A percentile compares a stretch with the other conserved stretches of the same genome.
Conservation (phyloP, 192 early-diverging fungal species). For the Coemansia sp. region DNA sequence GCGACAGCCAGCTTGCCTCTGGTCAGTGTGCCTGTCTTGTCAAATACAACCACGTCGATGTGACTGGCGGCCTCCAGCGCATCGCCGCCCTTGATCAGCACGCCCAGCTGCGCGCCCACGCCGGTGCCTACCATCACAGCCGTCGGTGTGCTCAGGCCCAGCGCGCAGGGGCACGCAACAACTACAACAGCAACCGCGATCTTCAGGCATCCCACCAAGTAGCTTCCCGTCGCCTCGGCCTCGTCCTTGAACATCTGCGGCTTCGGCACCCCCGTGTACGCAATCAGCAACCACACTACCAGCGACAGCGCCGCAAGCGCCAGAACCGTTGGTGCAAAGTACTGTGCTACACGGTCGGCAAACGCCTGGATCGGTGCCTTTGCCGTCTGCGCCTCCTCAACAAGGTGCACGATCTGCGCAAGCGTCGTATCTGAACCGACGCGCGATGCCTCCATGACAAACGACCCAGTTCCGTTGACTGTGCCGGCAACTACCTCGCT, state of each 20-base stretch:
- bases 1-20: constrained; percentile 68
- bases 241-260: constrained; percentile 52
- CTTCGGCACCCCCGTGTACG: constrained; percentile 48
- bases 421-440: constrained; percentile 91
- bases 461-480: constrained; percentile 85
- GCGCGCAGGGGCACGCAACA: constrained; percentile 95
- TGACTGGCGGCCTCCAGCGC: constrained; percentile 78
- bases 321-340: constrained; percentile 90
- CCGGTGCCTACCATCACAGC: constrained; percentile 99
- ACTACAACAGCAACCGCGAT: constrained; percentile 93
- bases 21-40: constrained; percentile 98
- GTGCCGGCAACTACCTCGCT: constrained; percentile 87
- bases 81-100: constrained; percentile 94
- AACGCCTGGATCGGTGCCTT: constrained; percentile 95
- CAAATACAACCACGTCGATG: constrained; percentile 88
- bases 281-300: constrained; percentile 70
- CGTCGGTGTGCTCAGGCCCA: constrained; percentile 94
- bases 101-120: constrained; percentile 90
- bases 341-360: constrained; percentile 83
- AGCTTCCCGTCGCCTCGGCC: constrained; percentile 57
- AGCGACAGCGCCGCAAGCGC: constrained; percentile 70
- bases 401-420: constrained; percentile 87
- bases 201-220: constrained; percentile 79
- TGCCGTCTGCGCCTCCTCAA: constrained; percentile 89
- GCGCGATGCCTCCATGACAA: constrained; percentile 79